Evolutionary conservation across 352 stramenopile genomes (phyloP), one percentile per base, ranked within the genome.

Genomic region (Phytophthora foliorum): DNA sequence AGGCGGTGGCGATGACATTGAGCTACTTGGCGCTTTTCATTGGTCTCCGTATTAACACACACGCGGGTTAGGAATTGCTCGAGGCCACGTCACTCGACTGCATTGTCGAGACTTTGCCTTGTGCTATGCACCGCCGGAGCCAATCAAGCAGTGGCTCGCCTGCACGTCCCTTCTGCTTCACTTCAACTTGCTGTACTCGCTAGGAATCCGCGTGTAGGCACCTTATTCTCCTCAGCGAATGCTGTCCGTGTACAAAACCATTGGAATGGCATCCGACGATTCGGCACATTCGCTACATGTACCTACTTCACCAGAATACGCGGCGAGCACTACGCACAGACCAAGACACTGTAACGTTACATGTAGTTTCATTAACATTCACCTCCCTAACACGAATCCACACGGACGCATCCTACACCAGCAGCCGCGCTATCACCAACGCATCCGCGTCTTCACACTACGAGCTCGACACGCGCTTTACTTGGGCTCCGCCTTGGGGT

Each of bases 401-500:
- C 27, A 31, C 27, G 27, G 27, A 31, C 27, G 27, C 27, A n/a
- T n/a, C n/a, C n/a, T n/a, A n/a, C n/a, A n/a, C n/a, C n/a, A n/a
- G n/a, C n/a, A n/a, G n/a, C n/a, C n/a, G 27, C 5, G 27, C 29
- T 6, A 32, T 32, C 29, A 34, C 39, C 39, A 6, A 45, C 17
- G 5, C 39, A 21, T 11, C 5, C 39, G 38, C 38, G 17, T 21
- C 14, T n/a, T 44, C 38, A 44, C 38, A 44, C 38, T 21, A 44
- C 14, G 6, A 44, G 38, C 21, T 44, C 38, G 5, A 21, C 9
- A 52, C 27, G 16, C 17, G 4, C 17, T 56, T n/a, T 66, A 70
- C 45, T 70, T 65, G 21, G 63, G 7, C 17, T 66, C 63, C 8
- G 36, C 63, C 14, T 70, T 49, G 3, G 55, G 55, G 45, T 71